Evolutionary conservation across 2,329 filamentous ascomycete genomes (phyloP), one percentile per base, ranked within the genome.

Genomic region (Karstenula rhodostoma): DNA sequence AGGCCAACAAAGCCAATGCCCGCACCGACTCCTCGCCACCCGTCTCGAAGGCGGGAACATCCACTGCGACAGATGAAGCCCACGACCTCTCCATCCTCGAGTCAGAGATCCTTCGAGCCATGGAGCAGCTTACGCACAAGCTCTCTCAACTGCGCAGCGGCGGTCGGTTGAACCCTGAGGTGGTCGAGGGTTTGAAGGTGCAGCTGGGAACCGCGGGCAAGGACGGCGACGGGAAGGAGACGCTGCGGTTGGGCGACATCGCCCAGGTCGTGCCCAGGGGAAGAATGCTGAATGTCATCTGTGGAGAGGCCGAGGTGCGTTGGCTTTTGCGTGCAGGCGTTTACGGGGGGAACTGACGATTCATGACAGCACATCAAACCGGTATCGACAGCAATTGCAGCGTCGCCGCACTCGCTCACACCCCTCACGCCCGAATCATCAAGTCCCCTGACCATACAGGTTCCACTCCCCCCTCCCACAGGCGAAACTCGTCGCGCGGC

Each of bases 201-300:
- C 79, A 84, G 52, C 68, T 89, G 50, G 81, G 88, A 59, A 80
- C 77, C 50, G 73, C 70, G 33, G 67, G 69, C 57, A 72, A 70
- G n/a, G 60, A 62, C 4, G 60, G 60, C 12, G 29, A 48, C 22
- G 71, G 69, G 43, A 86, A 84, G 60, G 80, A 85, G 60, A 84
- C 77, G 1, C 81, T 85, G 51, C 82, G 79, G 63, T 68, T 92
- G 53, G 82, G 84, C 10, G 88, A 90, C 70, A 70, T 92, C 58
- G 89, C 88, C 2, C 89, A 90, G 71, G 86, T 91, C 17, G 80
- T 91, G 42, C 87, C 87, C 0, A 88, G 89, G 68, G 88, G 88
- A 12, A 77, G 88, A 57, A 82, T 82, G 67, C 74, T 90, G 32
- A 84, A 86, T 60, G 80, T 91, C n/a, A 73, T 90, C 23, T 86